These are phyloP conservation scores for Nothophoma quercina DNA, from an alignment of 2,329 filamentous ascomycete species.

Conservation along the genomic window DNA sequence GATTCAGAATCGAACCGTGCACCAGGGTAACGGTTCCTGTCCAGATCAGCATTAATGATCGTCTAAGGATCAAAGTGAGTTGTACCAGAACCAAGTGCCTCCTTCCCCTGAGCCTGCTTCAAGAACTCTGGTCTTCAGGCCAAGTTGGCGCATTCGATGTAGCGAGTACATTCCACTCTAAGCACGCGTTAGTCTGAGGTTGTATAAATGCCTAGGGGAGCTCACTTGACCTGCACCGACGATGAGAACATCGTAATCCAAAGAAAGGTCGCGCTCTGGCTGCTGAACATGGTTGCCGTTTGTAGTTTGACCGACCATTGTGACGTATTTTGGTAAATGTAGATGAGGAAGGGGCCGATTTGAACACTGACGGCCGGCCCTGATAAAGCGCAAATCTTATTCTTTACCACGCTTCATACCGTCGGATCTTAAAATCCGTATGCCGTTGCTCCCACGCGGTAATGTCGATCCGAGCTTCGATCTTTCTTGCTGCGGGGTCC, in stretches of 20 bases:
- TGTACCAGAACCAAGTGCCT: slow-evolving; percentile 49
- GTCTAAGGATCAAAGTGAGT: not conserved
- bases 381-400: slow-evolving; percentile 3
- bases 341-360: not conserved
- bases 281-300: not conserved
- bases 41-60: slow-evolving; percentile 9
- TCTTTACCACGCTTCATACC: not conserved
- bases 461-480: not conserved
- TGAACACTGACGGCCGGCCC: not conserved
- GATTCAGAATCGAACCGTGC: slow-evolving; percentile 58
- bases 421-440: not conserved
- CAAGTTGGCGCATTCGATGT: slow-evolving; percentile 45
- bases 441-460: not conserved
- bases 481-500: not conserved
- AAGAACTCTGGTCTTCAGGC: slow-evolving; percentile 36
- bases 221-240: slow-evolving; percentile 44
- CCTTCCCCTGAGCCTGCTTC: slow-evolving; percentile 48
- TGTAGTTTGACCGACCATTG: slow-evolving; percentile 26
- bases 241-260: slow-evolving; percentile 36
- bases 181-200: not conserved
- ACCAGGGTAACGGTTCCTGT: slow-evolving; percentile 57
- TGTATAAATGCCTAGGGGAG: not conserved
- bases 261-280: slow-evolving; percentile 21
- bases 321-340: not conserved
- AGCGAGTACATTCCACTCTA: slow-evolving; percentile 44